Base-by-base conservation (phyloP, 495 filamentous ascomycete genomes). In the Bombardia bombarda region DNA sequence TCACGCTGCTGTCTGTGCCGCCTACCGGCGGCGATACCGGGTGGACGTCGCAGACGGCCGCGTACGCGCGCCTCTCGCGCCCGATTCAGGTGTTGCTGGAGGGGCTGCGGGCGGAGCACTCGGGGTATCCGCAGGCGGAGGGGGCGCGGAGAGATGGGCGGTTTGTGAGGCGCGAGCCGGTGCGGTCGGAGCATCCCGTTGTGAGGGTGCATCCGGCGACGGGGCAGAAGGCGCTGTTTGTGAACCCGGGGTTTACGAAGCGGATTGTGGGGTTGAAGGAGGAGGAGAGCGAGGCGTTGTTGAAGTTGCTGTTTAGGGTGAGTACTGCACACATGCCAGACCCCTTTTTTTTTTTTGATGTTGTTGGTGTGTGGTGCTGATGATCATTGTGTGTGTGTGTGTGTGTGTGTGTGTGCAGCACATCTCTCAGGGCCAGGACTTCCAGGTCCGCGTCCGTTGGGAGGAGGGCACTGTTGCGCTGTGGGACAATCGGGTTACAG, bases 181-280 rank as follows among this genome's bases (percentile, higher is more conserved):
- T 86, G 28, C 73, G 63, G 32, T 79, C 75, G 0, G 66, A 81
- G 37, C 86, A 90, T 45, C 85, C 85, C 7, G 66, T 90, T 4
- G 73, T 90, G 32, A 69, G 84, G 3, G 72, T 84, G 12, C 77
- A 92, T 46, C 85, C 84, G 43, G 84, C 81, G 1, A 88, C 85
- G 0, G 84, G 84, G 24, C 79, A 84, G 69, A 90, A 87, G 57
- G 82, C 82, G 17, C 68, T 92, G 6, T 92, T 85, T 55, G 68
- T 86, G 54, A 88, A 88, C 56, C 83, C 82, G 4, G 86, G 86
- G 22, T 92, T 90, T 58, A 82, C 86, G 40, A 88, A 79, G 50
- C 73, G 77, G 38, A 85, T 90, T 43, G 67, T 84, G 17, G 86
- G 86, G 0, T 58, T 90, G 14, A 82, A 83, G 36, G 79, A 82